These are phyloP conservation scores for Funneliformis geosporum DNA, from an alignment of 192 early-diverging fungal species.

Conservation along the genomic window DNA sequence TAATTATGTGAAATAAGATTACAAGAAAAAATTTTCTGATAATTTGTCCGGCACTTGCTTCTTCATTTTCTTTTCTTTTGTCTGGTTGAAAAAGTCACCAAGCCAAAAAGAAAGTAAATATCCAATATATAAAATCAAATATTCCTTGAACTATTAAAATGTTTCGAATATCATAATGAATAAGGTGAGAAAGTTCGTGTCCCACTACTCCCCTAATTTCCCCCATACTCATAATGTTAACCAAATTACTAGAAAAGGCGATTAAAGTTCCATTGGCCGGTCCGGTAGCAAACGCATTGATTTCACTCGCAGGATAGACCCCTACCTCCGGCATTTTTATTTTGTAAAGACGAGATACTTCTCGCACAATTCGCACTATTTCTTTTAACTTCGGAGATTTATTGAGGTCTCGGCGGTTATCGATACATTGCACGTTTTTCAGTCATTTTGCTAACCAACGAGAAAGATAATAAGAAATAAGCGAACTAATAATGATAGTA, in stretches of 20 bases:
- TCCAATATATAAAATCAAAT: conserved; percentile 7
- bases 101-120: background rate
- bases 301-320: background rate
- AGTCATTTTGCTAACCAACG: background rate
- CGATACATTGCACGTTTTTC: conserved; percentile 7
- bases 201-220: conserved; percentile 12
- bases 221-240: background rate
- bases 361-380: background rate
- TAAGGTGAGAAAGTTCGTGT: conserved; percentile 7
- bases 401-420: background rate
- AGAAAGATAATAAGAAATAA: conserved; percentile 4
- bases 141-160: conserved; percentile 9
- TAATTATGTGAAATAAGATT: no score
- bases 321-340: conserved; percentile 14
- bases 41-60: no score
- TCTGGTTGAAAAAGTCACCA: background rate
- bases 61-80: background rate
- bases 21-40: no score
- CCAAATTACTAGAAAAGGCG: background rate
- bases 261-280: conserved; percentile 8
- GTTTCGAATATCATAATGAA: background rate
- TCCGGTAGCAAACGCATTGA: conserved; percentile 13
- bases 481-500: background rate
- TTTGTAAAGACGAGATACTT: background rate
- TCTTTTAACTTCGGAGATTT: background rate